phyloP scores from a whole-genome alignment of 371 early-diverging fungal species.

The Blakeslea trispora region DNA sequence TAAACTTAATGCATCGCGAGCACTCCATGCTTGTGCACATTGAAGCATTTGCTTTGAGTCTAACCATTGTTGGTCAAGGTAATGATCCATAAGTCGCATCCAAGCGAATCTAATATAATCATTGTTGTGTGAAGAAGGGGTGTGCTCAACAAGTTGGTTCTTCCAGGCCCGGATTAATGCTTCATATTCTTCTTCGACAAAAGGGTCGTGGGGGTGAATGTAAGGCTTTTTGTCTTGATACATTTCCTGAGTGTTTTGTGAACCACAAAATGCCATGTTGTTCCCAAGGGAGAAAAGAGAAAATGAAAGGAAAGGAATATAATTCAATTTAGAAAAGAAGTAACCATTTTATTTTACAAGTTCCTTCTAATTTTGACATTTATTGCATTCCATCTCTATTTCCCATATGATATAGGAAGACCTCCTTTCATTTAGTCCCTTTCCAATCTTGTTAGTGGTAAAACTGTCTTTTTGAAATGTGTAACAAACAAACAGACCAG shows the following conservation, averaged over 20 bases:
- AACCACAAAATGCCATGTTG: conserved; percentile 15
- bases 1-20: conserved; percentile 23
- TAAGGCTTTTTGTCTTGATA: conserved; percentile 1
- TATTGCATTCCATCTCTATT: conserved; percentile 30
- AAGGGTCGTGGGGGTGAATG: conserved; percentile 25
- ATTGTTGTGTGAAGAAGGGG: conserved; percentile 15
- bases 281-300: background rate
- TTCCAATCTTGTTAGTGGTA: background rate
- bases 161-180: conserved; percentile 37
- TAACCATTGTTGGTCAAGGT: conserved; percentile 44
- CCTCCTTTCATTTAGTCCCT: background rate
- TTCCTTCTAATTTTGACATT: conserved; percentile 29
- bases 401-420: background rate
- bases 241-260: conserved; percentile 21
- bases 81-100: conserved; percentile 36
- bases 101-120: conserved; percentile 26
- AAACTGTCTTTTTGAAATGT: background rate
- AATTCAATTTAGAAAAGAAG: conserved; percentile 2
- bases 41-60: conserved; percentile 46
- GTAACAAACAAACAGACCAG: background rate
- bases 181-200: conserved; percentile 41
- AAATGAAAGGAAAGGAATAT: conserved; percentile 4
- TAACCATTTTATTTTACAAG: background rate
- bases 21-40: conserved; percentile 48
- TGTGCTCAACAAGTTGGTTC: conserved; percentile 24